phyloP scores from a whole-genome alignment of 306 rosid species.

The Trifolium fragiferum region DNA sequence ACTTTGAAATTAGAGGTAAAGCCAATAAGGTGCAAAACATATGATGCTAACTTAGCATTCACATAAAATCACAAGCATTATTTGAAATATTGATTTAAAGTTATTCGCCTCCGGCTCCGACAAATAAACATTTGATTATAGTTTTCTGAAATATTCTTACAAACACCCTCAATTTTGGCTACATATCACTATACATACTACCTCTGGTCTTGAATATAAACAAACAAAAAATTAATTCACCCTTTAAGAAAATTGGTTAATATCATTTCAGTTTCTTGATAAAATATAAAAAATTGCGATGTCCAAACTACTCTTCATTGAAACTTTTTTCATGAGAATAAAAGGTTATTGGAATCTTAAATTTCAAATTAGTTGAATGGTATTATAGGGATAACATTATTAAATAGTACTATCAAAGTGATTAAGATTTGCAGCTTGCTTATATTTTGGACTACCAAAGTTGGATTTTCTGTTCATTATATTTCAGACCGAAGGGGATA shows the following conservation, averaged over 20 bases:
- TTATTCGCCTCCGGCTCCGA: neutral
- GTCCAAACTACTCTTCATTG: neutral
- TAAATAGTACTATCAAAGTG: neutral
- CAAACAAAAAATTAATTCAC: neutral
- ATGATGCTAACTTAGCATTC: conserved; percentile 24
- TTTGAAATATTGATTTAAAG: neutral
- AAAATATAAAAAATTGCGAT: neutral
- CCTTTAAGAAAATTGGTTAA: neutral
- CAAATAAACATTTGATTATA: conserved; percentile 8
- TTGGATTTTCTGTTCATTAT: neutral
- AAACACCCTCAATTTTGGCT: neutral
- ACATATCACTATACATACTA: neutral
- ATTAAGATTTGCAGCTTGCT: neutral
- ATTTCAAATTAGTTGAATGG: neutral
- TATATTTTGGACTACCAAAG: neutral
- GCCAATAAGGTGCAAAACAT: neutral
- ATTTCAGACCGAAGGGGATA: neutral
- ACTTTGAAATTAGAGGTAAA: neutral
- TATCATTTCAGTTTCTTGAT: neutral
- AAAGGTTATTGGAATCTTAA: neutral
- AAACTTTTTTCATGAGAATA: neutral
- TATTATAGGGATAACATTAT: neutral
- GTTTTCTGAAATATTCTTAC: neutral
- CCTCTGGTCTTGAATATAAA: neutral
- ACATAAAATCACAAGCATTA: conserved; percentile 8